Evolutionary conservation across 2,329 filamentous ascomycete species (phyloP).

Genomic region (Diaporthe longicolla): DNA sequence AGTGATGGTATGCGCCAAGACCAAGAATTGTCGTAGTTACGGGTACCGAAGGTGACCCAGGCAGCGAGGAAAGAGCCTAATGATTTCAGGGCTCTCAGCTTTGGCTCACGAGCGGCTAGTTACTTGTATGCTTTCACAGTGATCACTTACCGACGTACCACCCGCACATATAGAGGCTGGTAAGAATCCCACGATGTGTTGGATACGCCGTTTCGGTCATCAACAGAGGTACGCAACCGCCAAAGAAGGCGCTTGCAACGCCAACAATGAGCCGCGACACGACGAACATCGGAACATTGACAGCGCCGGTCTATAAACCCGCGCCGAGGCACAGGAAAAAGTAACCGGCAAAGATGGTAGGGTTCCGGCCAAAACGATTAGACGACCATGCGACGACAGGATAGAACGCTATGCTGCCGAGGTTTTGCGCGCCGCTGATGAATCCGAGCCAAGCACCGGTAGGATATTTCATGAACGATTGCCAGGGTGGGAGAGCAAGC

Average conservation of each 20-base stretch:
- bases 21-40: slow-evolving; percentile 15
- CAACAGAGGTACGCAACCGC: slow-evolving; percentile 8
- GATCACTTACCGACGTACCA: slow-evolving; percentile 39
- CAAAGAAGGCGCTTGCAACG: slow-evolving; percentile 8
- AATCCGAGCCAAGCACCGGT: slow-evolving; percentile 22
- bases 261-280: slow-evolving; percentile 6
- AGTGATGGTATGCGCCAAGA: slow-evolving; percentile 24
- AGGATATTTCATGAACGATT: slow-evolving; percentile 9
- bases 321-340: slow-evolving; percentile 18
- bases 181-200: slow-evolving; percentile 17
- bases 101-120: not conserved
- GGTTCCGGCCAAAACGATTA: slow-evolving; percentile 29
- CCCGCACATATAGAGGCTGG: slow-evolving; percentile 34
- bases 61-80: slow-evolving; percentile 22
- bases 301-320: slow-evolving; percentile 7
- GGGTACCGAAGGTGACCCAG: slow-evolving; percentile 15
- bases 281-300: slow-evolving; percentile 16
- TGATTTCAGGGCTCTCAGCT: not conserved
- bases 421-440: slow-evolving; percentile 8
- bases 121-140: not conserved
- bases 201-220: slow-evolving; percentile 21
- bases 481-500: slow-evolving; percentile 18
- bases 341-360: slow-evolving; percentile 25
- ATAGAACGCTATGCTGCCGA: slow-evolving; percentile 29
- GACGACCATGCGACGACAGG: slow-evolving; percentile 30